Evolutionary conservation across 2,329 filamentous ascomycete species (phyloP).

Genomic region (Colletotrichum liriopes): DNA sequence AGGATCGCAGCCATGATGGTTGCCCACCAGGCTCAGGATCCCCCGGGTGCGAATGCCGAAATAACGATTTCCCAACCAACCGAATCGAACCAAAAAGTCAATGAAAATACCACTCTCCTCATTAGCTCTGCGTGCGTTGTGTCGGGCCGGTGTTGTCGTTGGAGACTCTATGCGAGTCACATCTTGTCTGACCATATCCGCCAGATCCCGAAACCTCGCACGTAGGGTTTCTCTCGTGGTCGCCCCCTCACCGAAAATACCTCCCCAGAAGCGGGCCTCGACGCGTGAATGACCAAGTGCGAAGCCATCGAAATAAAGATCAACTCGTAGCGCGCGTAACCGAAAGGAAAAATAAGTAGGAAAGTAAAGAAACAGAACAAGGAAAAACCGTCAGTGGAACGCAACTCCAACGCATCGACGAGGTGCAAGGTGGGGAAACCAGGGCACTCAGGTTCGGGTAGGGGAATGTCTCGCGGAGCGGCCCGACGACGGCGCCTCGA

Average conservation of each 20-base stretch:
- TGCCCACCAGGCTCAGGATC: background rate
- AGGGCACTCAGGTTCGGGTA: constrained; percentile 22
- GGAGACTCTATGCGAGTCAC: background rate
- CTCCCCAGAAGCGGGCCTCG: constrained; percentile 56
- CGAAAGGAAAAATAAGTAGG: constrained; percentile 44
- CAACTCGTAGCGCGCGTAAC: constrained; percentile 36
- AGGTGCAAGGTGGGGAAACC: constrained; percentile 29
- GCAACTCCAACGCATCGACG: constrained; percentile 58
- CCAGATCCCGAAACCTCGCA: constrained; percentile 3
- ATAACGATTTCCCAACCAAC: constrained; percentile 32
- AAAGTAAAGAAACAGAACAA: constrained; percentile 37
- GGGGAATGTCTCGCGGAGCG: constrained; percentile 38
- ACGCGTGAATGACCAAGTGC: constrained; percentile 47
- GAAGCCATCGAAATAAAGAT: constrained; percentile 42
- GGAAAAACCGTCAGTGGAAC: constrained; percentile 46
- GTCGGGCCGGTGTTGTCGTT: background rate
- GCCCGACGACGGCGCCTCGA: constrained; percentile 50
- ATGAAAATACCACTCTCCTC: constrained; percentile 28
- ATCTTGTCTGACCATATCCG: constrained; percentile 4
- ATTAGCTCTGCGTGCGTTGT: constrained; percentile 21
- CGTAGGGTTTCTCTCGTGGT: constrained; percentile 1
- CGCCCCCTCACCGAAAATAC: constrained; percentile 44
- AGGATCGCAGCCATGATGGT: background rate
- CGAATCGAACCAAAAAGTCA: constrained; percentile 22
- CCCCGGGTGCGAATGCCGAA: constrained; percentile 15